Conservation (phyloP, 1,139 yeast species). For the Saccharomycopsis crataegensis region DNA sequence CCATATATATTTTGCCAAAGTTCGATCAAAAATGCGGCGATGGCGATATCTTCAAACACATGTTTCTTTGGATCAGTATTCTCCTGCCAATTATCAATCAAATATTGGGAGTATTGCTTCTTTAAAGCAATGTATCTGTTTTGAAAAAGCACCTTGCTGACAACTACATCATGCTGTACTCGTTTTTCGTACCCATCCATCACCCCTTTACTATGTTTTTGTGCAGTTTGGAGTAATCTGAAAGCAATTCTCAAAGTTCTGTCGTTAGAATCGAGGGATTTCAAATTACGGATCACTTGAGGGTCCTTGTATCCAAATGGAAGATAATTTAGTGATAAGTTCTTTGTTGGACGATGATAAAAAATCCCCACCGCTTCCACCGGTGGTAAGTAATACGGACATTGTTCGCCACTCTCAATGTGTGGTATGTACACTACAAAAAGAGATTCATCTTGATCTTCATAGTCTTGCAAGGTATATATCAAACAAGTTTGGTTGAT, state of each 20-base stretch:
- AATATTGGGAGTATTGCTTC: conserved; percentile 66
- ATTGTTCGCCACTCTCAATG: conserved; percentile 47
- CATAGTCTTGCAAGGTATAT: conserved; percentile 26
- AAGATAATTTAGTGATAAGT: conserved; percentile 74
- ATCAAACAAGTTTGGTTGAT: conserved; percentile 80
- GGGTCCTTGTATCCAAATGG: conserved; percentile 44
- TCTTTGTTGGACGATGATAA: conserved; percentile 33
- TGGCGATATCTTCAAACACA: conserved; percentile 93
- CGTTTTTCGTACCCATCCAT: conserved; percentile 81
- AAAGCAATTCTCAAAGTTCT: conserved; percentile 71
- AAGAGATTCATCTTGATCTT: conserved; percentile 32
- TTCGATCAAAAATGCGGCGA: conserved; percentile 91
- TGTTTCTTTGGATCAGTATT: conserved; percentile 93
- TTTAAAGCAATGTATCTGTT: conserved; percentile 74
- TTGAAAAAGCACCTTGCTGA: conserved; percentile 76
- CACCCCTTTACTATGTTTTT: conserved; percentile 77
- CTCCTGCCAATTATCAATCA: conserved; percentile 87
- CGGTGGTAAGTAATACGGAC: conserved; percentile 70
- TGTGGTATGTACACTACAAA: conserved; percentile 76
- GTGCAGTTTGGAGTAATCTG: conserved; percentile 69
- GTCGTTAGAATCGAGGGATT: conserved; percentile 38
- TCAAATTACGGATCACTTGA: conserved; percentile 27
- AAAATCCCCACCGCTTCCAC: conserved; percentile 76
- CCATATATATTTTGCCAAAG: conserved; percentile 63
- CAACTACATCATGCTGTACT: conserved; percentile 82